Conservation (phyloP, 495 filamentous ascomycete species). For the Evernia prunastri region DNA sequence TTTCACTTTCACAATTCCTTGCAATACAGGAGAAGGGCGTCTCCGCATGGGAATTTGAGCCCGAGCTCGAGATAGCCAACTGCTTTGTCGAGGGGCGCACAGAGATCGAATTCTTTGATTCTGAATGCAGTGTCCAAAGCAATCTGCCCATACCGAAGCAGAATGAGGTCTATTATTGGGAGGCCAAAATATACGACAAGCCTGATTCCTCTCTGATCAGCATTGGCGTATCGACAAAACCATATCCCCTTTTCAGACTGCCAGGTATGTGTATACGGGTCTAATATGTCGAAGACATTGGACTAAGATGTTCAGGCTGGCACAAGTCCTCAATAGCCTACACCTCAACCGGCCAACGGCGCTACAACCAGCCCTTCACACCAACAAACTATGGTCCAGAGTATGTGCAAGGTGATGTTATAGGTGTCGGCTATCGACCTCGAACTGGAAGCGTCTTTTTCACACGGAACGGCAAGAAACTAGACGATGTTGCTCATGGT, state of each 20-base stretch:
- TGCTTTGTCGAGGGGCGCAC: conserved; percentile 96
- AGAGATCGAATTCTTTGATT: conserved; percentile 97
- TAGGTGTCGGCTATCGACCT: conserved; percentile 92
- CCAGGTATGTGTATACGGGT: conserved; percentile 56
- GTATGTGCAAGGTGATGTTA: conserved; percentile 86
- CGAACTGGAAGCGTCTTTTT: conserved; percentile 95
- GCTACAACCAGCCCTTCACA: conserved; percentile 85
- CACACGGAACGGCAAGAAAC: conserved; percentile 93
- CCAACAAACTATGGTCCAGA: conserved; percentile 69
- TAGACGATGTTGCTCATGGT: conserved; percentile 91
- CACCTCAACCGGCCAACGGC: conserved; percentile 74
- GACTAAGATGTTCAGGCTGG: conserved; percentile 53
- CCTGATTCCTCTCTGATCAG: conserved; percentile 78
- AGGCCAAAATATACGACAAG: conserved; percentile 97
- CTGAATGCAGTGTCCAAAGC: conserved; percentile 93
- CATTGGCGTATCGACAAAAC: conserved; percentile 91
- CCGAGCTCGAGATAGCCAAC: conserved; percentile 95
- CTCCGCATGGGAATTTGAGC: conserved; percentile 97
- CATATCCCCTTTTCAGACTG: conserved; percentile 88
- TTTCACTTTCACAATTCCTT: conserved; percentile 92
- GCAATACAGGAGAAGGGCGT: conserved; percentile 99
- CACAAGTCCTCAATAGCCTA: conserved; percentile 92
- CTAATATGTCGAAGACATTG: neutral
- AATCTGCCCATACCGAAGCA: conserved; percentile 96
- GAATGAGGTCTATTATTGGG: conserved; percentile 99